phyloP scores from a whole-genome alignment of 306 rosid species.

The Crotalaria pallida region DNA sequence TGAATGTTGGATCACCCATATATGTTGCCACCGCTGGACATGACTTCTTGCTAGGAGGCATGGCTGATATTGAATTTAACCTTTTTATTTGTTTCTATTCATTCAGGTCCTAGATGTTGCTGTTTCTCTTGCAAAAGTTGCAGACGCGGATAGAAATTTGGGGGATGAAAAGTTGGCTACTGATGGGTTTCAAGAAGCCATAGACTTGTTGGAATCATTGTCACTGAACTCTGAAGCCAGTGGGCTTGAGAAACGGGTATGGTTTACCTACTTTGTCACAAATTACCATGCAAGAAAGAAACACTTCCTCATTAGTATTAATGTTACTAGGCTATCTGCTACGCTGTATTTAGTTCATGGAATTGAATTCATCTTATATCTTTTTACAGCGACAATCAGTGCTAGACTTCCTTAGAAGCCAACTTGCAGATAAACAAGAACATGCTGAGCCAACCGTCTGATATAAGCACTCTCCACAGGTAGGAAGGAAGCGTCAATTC shows the following conservation, averaged over 20 bases:
- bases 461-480: background rate
- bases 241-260: slow-evolving; percentile 68
- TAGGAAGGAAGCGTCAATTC: slow-evolving; percentile 10
- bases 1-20: background rate
- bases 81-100: slow-evolving; percentile 1
- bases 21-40: background rate
- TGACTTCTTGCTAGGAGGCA: background rate
- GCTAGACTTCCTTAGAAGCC: slow-evolving; percentile 64
- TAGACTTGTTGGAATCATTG: slow-evolving; percentile 62
- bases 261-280: slow-evolving; percentile 2
- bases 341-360: background rate
- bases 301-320: background rate
- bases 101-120: slow-evolving; percentile 77
- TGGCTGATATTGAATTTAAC: slow-evolving; percentile 19
- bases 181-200: slow-evolving; percentile 80
- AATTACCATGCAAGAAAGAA: background rate
- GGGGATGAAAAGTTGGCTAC: slow-evolving; percentile 73
- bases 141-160: slow-evolving; percentile 81
- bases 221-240: slow-evolving; percentile 55
- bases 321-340: background rate
- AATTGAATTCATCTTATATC: background rate
- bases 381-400: slow-evolving; percentile 60
- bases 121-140: slow-evolving; percentile 89
- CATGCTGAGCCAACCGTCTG: slow-evolving; percentile 36
- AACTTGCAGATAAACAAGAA: slow-evolving; percentile 50